Base-by-base conservation (phyloP, 495 filamentous ascomycete genomes). In the Aspergillus incahuasiensis region DNA sequence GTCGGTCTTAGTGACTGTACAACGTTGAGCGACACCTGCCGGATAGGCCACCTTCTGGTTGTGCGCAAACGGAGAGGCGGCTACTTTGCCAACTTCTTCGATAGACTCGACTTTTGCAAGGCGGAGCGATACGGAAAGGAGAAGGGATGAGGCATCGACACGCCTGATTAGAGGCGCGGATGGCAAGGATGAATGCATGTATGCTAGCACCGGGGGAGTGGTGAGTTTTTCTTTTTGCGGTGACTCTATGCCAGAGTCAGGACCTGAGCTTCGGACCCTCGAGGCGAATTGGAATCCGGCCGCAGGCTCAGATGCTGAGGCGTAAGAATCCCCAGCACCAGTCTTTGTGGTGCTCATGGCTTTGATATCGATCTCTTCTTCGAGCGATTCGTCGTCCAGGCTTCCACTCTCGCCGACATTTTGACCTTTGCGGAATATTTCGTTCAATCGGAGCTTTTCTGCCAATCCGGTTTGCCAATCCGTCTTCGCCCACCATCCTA, bases 401-500 rank as follows among this genome's bases (percentile, higher is more conserved):
- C 65, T 74, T n/a, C 65, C 68, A 22, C 62, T 73, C 24, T 74
- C 74, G 18, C 66, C 64, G 3, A 62, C 57, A 15, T 56, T 61
- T 42, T 71, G 63, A 13, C 64, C 68, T 7, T 64, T 56, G 32
- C 75, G 68, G 48, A 95, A 77, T 35, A 94, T 80, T 38, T 87
- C 76, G 39, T 76, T 71, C 25, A 97, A 69, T 2, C 83, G 80
- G 7, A 97, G 78, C 69, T 96, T 97, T 16, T 84, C 79, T 1
- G 78, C 82, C 0, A 97, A 74, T 0, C 90, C 87, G 20, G 81
- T 74, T 69, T 97, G 92, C 94, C 94, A 99, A 32, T 80, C 83
- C 0, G 91, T 80, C 67, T 97, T 97, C 12, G 91, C 90, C 92
- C 91, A 95, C 86, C 87, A 95, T 12, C 92, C 92, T 16, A 99